Conservation (phyloP, 2,329 filamentous ascomycete genomes). For the Fusarium sacchari region DNA sequence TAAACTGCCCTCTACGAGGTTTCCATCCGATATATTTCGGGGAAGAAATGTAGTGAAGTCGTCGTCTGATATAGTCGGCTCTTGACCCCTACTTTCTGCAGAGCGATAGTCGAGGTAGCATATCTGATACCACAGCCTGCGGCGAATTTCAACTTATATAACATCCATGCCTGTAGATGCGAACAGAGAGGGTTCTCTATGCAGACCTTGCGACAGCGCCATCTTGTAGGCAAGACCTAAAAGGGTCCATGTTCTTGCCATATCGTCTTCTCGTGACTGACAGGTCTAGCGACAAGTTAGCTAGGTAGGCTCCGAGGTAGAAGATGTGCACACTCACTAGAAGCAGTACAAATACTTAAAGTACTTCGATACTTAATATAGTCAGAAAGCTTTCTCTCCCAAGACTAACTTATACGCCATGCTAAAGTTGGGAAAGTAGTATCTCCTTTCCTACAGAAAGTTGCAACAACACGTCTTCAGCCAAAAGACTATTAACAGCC, state of each 20-base stretch:
- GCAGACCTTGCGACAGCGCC: background rate
- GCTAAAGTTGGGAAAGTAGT: background rate
- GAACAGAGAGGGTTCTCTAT: background rate
- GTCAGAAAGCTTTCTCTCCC: background rate
- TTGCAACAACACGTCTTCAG: background rate
- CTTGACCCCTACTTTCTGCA: background rate
- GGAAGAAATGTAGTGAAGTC: background rate
- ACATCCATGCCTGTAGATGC: background rate
- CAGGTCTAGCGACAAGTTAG: background rate
- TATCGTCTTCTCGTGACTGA: background rate
- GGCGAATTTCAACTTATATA: background rate
- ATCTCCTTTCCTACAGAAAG: background rate
- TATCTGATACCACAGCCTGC: background rate
- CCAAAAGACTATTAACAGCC: background rate
- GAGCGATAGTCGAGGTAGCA: slow-evolving; percentile 1
- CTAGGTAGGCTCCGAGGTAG: too few relatives aligned
- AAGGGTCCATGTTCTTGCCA: background rate
- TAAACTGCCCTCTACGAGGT: background rate
- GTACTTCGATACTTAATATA: background rate
- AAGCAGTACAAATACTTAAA: background rate
- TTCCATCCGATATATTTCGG: background rate
- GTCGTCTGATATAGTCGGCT: background rate
- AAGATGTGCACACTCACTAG: background rate
- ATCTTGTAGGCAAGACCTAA: background rate
- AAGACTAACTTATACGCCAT: background rate